These are phyloP conservation scores for Thielaviopsis populi DNA, from an alignment of 2,329 filamentous ascomycete genomes.

Conservation along the genomic window DNA sequence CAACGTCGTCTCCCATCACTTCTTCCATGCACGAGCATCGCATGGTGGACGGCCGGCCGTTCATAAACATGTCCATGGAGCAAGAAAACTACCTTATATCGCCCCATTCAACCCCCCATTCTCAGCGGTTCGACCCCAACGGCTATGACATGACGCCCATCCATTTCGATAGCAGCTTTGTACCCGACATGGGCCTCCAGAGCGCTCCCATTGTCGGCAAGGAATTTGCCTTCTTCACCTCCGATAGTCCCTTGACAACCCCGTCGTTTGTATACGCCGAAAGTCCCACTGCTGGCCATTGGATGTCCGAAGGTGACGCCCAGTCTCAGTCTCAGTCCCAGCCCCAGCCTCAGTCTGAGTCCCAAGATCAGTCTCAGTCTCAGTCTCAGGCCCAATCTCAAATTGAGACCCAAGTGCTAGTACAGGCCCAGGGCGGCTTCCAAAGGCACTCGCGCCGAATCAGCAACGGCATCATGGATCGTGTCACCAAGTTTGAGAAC, in stretches of 20 bases:
- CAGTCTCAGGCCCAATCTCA: constrained; percentile 19
- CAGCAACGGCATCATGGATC: constrained; percentile 46
- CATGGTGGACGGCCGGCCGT: constrained; percentile 23
- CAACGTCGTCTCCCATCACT: constrained; percentile 27
- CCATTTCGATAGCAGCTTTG: constrained; percentile 34
- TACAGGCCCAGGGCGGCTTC: constrained; percentile 23
- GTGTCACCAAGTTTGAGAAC: constrained; percentile 44
- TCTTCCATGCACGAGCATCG: constrained; percentile 18
- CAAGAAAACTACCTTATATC: constrained; percentile 42
- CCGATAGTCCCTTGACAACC: constrained; percentile 32
- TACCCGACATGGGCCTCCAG: constrained; percentile 16
- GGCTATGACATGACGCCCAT: constrained; percentile 31
- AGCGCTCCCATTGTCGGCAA: constrained; percentile 24
- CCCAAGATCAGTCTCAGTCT: constrained; percentile 2
- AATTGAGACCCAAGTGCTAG: constrained; percentile 31
- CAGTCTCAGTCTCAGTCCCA: constrained; percentile 20
- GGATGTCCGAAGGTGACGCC: constrained; percentile 37
- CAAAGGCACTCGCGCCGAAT: constrained; percentile 29
- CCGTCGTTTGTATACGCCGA: constrained; percentile 36
- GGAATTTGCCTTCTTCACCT: constrained; percentile 37
- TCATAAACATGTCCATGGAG: constrained; percentile 2
- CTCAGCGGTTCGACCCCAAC: constrained; percentile 36
- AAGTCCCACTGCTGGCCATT: constrained; percentile 31
- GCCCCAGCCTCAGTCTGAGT: constrained; percentile 23
- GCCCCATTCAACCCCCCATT: constrained; percentile 39